These are phyloP conservation scores for Leucogyrophana mollusca DNA, from an alignment of 768 basidiomycete species.

Conservation along the genomic window DNA sequence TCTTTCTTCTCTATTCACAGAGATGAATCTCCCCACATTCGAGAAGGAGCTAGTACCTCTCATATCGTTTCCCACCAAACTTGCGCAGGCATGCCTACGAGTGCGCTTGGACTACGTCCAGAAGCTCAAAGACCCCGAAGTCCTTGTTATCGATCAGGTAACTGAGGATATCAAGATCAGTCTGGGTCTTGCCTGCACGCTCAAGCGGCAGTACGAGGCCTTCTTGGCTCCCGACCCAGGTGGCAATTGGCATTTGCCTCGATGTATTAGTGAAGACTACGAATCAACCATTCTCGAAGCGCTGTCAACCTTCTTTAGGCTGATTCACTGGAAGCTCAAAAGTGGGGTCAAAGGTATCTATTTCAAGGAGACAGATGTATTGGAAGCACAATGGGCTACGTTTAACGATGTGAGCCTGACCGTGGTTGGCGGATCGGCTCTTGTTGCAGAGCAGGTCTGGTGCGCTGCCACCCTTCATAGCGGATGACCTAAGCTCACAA, in stretches of 20 bases:
- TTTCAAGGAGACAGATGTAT: slow-evolving; percentile 97
- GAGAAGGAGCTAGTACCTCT: slow-evolving; percentile 86
- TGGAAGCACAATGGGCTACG: slow-evolving; percentile 95
- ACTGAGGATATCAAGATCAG: slow-evolving; percentile 89
- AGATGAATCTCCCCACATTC: slow-evolving; percentile 91
- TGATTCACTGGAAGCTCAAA: slow-evolving; percentile 96
- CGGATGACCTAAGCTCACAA: not conserved
- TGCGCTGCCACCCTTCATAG: slow-evolving; percentile 33
- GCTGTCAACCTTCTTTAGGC: slow-evolving; percentile 84
- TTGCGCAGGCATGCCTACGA: slow-evolving; percentile 88
- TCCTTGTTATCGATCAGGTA: slow-evolving; percentile 92
- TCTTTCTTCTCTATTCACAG: slow-evolving; percentile 69
- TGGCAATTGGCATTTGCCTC: slow-evolving; percentile 85
- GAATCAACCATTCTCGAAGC: slow-evolving; percentile 87
- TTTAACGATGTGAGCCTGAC: slow-evolving; percentile 90
- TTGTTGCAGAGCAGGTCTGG: slow-evolving; percentile 97
- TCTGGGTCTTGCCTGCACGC: slow-evolving; percentile 89
- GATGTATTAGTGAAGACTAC: slow-evolving; percentile 88
- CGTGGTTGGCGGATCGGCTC: slow-evolving; percentile 79
- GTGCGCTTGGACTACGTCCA: slow-evolving; percentile 87
- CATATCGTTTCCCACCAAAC: slow-evolving; percentile 94
- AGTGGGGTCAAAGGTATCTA: slow-evolving; percentile 88
- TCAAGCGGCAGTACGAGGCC: slow-evolving; percentile 93
- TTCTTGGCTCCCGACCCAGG: slow-evolving; percentile 84
- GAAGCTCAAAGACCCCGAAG: slow-evolving; percentile 84